Conservation (phyloP, 768 basidiomycete genomes). For the Tricholoma sp. region DNA sequence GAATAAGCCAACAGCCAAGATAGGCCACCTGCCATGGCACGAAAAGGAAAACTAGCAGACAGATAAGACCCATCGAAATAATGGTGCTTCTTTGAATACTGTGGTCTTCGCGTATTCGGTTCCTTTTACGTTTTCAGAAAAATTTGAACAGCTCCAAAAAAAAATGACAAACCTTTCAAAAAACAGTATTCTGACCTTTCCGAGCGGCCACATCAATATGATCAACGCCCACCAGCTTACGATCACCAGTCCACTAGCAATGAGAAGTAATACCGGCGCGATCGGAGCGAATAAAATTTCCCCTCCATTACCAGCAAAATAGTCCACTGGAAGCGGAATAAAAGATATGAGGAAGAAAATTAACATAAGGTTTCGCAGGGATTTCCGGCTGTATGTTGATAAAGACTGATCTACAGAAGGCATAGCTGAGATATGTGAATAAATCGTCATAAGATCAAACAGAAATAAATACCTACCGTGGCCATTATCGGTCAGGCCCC, state of each 20-base stretch:
- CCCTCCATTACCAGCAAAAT: slow-evolving; percentile 59
- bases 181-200: slow-evolving; percentile 24
- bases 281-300: slow-evolving; percentile 43
- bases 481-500: slow-evolving; percentile 31
- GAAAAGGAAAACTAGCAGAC: slow-evolving; percentile 62
- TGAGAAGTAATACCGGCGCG: slow-evolving; percentile 51
- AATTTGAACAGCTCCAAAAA: neutral
- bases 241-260: slow-evolving; percentile 61
- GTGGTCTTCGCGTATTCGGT: slow-evolving; percentile 22
- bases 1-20: slow-evolving; percentile 78
- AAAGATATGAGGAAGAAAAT: slow-evolving; percentile 41
- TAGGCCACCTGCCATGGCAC: slow-evolving; percentile 94
- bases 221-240: slow-evolving; percentile 53
- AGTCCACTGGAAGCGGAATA: slow-evolving; percentile 50
- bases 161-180: slow-evolving; percentile 32
- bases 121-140: neutral
- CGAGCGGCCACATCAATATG: slow-evolving; percentile 42
- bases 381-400: slow-evolving; percentile 30
- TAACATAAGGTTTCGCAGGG: slow-evolving; percentile 38
- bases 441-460: neutral
- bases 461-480: slow-evolving; percentile 14
- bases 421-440: slow-evolving; percentile 27
- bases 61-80: slow-evolving; percentile 55
- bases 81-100: slow-evolving; percentile 44
- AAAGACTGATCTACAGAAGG: slow-evolving; percentile 50